A percentile compares a stretch with the other conserved stretches of the same genome.
phyloP scores from a whole-genome alignment of 495 filamentous ascomycete species.

The Coniosporium apollinis region DNA sequence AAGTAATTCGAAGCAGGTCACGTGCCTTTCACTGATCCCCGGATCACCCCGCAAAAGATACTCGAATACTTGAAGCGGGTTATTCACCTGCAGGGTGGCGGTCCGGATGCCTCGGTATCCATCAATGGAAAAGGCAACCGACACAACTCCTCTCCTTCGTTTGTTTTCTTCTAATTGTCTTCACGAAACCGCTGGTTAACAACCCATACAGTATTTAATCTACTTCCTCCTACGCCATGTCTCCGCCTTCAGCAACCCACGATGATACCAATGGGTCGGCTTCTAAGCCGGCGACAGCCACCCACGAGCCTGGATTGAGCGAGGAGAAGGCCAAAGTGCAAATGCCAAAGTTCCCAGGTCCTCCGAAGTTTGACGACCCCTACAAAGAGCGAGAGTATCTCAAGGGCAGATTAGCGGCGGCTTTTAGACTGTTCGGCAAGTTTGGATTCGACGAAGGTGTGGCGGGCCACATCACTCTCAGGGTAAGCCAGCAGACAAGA shows the following conservation, averaged over 20 bases:
- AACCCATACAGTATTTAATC: background rate
- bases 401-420: slow-evolving; percentile 47
- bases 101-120: no score
- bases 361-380: slow-evolving; percentile 42
- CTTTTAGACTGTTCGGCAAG: slow-evolving; percentile 55
- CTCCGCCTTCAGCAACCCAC: slow-evolving; percentile 1
- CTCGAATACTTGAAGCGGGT: no score
- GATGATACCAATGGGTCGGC: slow-evolving; percentile 2
- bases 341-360: slow-evolving; percentile 15
- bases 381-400: slow-evolving; percentile 46
- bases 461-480: slow-evolving; percentile 25
- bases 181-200: background rate
- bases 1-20: no score
- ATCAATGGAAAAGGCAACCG: no score
- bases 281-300: slow-evolving; percentile 1
- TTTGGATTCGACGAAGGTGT: slow-evolving; percentile 44
- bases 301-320: slow-evolving; percentile 3
- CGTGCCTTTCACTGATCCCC: no score
- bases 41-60: no score
- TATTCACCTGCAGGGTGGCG: no score
- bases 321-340: background rate
- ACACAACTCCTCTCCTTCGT: slow-evolving; percentile 6
- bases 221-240: background rate
- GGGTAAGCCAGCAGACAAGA: no score
- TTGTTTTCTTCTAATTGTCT: background rate